Evolutionary conservation across 2,329 filamentous ascomycete genomes (phyloP).

Genomic region (Dryadomyces quercivorus): DNA sequence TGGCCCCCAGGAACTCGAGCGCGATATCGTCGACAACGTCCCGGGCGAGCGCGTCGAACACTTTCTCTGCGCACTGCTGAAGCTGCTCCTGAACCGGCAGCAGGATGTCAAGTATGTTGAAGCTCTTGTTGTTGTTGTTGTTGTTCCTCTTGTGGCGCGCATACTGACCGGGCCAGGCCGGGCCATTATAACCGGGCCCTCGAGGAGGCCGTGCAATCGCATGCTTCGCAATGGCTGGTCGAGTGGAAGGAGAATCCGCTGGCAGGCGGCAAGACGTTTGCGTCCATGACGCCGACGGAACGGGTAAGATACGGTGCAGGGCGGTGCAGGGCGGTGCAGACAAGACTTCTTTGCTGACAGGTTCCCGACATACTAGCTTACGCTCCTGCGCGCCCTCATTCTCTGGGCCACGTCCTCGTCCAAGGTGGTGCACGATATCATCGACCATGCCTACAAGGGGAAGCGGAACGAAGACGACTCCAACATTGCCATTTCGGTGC

Average conservation of each 20-base stretch:
- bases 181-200: slow-evolving; percentile 88
- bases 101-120: slow-evolving; percentile 81
- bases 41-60: slow-evolving; percentile 80
- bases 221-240: slow-evolving; percentile 79
- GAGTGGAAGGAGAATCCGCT: slow-evolving; percentile 81
- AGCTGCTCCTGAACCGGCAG: slow-evolving; percentile 87
- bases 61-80: slow-evolving; percentile 78
- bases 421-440: slow-evolving; percentile 65
- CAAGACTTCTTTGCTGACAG: too few species aligned
- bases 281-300: slow-evolving; percentile 68
- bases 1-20: slow-evolving; percentile 89
- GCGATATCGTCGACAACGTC: slow-evolving; percentile 62
- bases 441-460: slow-evolving; percentile 84
- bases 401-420: slow-evolving; percentile 86
- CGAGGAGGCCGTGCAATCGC: slow-evolving; percentile 78
- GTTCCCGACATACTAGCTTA: slow-evolving; percentile 46
- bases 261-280: slow-evolving; percentile 67
- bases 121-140: slow-evolving; percentile 13
- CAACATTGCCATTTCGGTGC: slow-evolving; percentile 43
- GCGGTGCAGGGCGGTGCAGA: too few species aligned
- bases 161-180: slow-evolving; percentile 41
- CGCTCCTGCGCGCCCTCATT: slow-evolving; percentile 68
- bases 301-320: slow-evolving; percentile 46
- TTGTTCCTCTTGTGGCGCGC: neutral
- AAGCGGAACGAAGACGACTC: slow-evolving; percentile 64